A percentile compares a stretch with the other conserved stretches of the same genome.
Evolutionary conservation across 2,329 filamentous ascomycete genomes (phyloP).

Genomic region (Tolypocladium tundrense): DNA sequence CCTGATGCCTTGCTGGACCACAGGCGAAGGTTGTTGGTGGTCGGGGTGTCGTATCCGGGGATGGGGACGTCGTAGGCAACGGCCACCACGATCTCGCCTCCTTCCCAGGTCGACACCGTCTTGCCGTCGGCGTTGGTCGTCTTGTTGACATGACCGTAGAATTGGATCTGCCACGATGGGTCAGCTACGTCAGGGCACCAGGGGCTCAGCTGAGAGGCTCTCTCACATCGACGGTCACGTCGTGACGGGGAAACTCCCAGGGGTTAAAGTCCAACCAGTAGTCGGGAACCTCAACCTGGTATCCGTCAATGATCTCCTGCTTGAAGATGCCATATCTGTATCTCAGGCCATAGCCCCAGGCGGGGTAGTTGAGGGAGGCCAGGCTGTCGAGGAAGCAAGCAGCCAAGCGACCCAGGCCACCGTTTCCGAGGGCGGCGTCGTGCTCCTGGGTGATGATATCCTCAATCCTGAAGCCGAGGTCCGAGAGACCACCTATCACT

Average conservation of each 20-base stretch:
- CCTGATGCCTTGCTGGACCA: conserved; percentile 98
- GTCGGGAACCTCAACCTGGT: conserved; percentile 95
- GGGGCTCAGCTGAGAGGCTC: not conserved
- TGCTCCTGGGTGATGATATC: conserved; percentile 92
- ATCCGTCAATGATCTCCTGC: conserved; percentile 96
- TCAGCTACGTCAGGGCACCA: not conserved
- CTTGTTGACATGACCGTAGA: conserved; percentile 79
- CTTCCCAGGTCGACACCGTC: conserved; percentile 69
- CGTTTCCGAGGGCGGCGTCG: conserved; percentile 92
- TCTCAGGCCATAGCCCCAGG: conserved; percentile 93
- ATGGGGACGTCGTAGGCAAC: conserved; percentile 90
- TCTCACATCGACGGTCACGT: conserved; percentile 77
- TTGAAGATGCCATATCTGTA: conserved; percentile 99
- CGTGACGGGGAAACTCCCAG: conserved; percentile 95
- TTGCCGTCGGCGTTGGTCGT: conserved; percentile 67
- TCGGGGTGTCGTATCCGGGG: conserved; percentile 78
- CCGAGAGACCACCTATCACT: conserved; percentile 63
- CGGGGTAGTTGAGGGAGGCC: conserved; percentile 87
- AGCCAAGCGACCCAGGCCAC: conserved; percentile 85
- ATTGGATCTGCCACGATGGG: conserved; percentile 56
- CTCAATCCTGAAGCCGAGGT: conserved; percentile 94
- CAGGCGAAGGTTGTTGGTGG: conserved; percentile 91
- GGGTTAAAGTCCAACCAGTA: conserved; percentile 99
- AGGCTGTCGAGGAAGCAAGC: conserved; percentile 96
- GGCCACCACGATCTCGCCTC: conserved; percentile 83